phyloP scores from a whole-genome alignment of 2,329 filamentous ascomycete genomes.

The Parastagonospora avenae region DNA sequence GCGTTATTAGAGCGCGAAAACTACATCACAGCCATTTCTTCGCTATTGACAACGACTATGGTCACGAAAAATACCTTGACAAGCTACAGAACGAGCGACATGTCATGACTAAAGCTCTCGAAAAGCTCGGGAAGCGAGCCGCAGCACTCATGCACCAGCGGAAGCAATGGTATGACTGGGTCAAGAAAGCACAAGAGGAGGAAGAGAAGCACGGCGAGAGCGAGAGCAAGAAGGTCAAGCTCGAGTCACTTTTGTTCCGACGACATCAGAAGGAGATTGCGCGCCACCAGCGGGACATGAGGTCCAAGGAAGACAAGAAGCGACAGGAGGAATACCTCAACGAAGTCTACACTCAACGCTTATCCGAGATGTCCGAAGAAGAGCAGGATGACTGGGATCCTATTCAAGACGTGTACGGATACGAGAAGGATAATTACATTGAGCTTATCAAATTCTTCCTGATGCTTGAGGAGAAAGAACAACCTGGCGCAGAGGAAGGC shows the following conservation, averaged over 20 bases:
- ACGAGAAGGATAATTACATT: slow-evolving; percentile 52
- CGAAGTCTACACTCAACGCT: slow-evolving; percentile 49
- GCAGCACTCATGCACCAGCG: slow-evolving; percentile 53
- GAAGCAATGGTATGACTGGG: slow-evolving; percentile 58
- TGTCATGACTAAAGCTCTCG: slow-evolving; percentile 48
- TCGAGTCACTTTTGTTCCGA: slow-evolving; percentile 55
- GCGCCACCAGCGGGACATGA: slow-evolving; percentile 47
- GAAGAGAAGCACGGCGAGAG: slow-evolving; percentile 54
- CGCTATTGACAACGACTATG: slow-evolving; percentile 51
- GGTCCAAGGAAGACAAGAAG: slow-evolving; percentile 50
- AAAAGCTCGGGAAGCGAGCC: slow-evolving; percentile 50
- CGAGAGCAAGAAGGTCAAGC: slow-evolving; percentile 57
- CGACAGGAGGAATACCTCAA: slow-evolving; percentile 54
- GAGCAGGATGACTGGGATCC: slow-evolving; percentile 54
- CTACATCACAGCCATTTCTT: slow-evolving; percentile 52
- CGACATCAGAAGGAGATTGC: slow-evolving; percentile 54
- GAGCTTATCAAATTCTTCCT: slow-evolving; percentile 54
- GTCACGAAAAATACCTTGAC: slow-evolving; percentile 51
- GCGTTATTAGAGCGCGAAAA: slow-evolving; percentile 50
- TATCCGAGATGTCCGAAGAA: slow-evolving; percentile 45
- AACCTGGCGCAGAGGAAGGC: slow-evolving; percentile 1
- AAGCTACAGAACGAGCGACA: slow-evolving; percentile 46
- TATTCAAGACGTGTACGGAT: slow-evolving; percentile 54
- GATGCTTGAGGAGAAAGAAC: slow-evolving; percentile 45
- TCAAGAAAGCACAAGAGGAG: slow-evolving; percentile 51